Base-by-base conservation (phyloP, 23 red algal genomes). In the Rhodosorus marinus region DNA sequence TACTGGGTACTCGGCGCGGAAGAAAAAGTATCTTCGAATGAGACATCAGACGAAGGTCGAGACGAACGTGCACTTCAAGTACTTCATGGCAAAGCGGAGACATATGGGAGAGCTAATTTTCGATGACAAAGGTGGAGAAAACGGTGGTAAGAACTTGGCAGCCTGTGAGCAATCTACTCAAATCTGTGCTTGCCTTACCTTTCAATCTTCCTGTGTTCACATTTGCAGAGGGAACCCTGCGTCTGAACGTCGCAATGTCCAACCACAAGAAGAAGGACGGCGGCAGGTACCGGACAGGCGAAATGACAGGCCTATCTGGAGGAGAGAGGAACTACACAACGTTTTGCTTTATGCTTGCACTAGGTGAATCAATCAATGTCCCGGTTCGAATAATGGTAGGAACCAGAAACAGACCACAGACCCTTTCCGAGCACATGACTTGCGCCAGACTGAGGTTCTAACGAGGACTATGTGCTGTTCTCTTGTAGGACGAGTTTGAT, bases 401-500 rank as follows among this genome's bases (percentile, higher is more conserved):
- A n/a, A n/a, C n/a, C n/a, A n/a, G n/a, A n/a, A n/a, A n/a, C n/a
- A n/a, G n/a, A n/a, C n/a, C n/a, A n/a, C n/a, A n/a, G n/a, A n/a
- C n/a, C n/a, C n/a, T n/a, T n/a, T n/a, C n/a, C n/a, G n/a, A n/a
- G n/a, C n/a, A n/a, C n/a, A n/a, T n/a, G n/a, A n/a, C n/a, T n/a
- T n/a, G n/a, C n/a, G n/a, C n/a, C n/a, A n/a, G n/a, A n/a, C n/a
- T n/a, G n/a, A n/a, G n/a, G n/a, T n/a, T n/a, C n/a, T n/a, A n/a
- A n/a, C n/a, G n/a, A n/a, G n/a, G n/a, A n/a, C n/a, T n/a, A n/a
- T n/a, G n/a, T n/a, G n/a, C n/a, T n/a, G n/a, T n/a, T n/a, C n/a
- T n/a, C n/a, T n/a, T n/a, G n/a, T n/a, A n/a, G n/a, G 87, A 94
- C 49, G 87, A 83, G 60, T 79, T 83, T 55, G 87, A 94, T 67